A percentile compares a stretch with the other conserved stretches of the same genome.
These are phyloP conservation scores for Sporothrix mexicana DNA, from an alignment of 2,329 filamentous ascomycete genomes.

Conservation along the genomic window DNA sequence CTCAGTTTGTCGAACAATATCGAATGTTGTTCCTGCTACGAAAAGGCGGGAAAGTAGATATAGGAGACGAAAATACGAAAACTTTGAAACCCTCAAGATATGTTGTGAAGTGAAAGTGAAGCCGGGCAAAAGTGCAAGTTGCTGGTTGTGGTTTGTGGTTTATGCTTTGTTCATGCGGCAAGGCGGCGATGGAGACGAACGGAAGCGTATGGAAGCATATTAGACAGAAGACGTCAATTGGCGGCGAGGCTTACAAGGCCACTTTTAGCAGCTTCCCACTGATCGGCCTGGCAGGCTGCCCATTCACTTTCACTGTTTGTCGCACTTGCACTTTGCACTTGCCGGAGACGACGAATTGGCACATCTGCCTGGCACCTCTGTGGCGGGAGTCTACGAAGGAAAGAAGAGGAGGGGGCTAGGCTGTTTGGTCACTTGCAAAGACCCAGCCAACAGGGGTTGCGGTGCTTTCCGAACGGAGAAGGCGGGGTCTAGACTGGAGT, in stretches of 20 bases:
- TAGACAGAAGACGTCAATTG: constrained; percentile 24
- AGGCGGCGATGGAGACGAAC: constrained; percentile 31
- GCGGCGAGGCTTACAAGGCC: constrained; percentile 27
- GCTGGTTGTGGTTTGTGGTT: no score
- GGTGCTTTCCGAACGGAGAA: constrained; percentile 29
- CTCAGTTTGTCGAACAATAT: background rate
- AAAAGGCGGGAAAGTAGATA: background rate
- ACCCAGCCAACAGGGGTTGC: constrained; percentile 11
- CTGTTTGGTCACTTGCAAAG: background rate
- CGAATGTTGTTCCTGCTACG: background rate
- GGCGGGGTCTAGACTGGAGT: constrained; percentile 32
- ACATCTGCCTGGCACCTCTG: background rate
- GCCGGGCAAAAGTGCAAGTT: background rate
- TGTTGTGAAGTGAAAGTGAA: background rate
- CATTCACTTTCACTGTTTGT: background rate
- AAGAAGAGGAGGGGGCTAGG: background rate
- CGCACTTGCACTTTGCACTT: constrained; percentile 20
- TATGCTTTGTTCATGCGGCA: background rate
- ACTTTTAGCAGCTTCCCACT: background rate
- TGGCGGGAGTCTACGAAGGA: constrained; percentile 3
- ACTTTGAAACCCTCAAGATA: no score
- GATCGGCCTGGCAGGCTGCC: background rate
- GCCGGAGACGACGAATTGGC: constrained; percentile 12
- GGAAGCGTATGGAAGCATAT: constrained; percentile 33
- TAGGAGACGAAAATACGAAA: background rate